phyloP scores from a whole-genome alignment of 2,329 filamentous ascomycete species.

The Gaeumannomyces sp. region DNA sequence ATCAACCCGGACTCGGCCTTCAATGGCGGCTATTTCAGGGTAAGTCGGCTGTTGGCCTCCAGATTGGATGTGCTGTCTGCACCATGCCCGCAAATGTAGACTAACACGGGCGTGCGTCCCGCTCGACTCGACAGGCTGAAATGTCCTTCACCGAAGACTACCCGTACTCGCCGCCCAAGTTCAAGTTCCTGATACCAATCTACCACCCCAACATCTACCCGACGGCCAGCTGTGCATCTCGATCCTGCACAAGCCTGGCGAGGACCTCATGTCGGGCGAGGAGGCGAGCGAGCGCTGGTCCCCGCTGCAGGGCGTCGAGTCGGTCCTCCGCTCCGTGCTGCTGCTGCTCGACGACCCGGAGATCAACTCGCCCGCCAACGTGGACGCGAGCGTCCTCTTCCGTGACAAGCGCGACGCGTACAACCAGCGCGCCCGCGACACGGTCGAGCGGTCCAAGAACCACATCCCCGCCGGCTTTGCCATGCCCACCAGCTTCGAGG shows the following conservation, averaged over 20 bases:
- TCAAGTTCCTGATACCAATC: conserved; percentile 73
- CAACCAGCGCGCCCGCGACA: conserved; percentile 59
- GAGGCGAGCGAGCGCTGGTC: conserved; percentile 88
- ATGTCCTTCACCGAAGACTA: conserved; percentile 88
- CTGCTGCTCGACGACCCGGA: conserved; percentile 91
- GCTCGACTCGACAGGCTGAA: conserved; percentile 49
- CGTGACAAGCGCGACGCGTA: conserved; percentile 67
- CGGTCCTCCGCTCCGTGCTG: conserved; percentile 86
- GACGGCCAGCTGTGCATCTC: conserved; percentile 93
- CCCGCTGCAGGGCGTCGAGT: conserved; percentile 88
- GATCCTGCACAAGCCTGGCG: conserved; percentile 86
- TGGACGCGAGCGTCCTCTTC: conserved; percentile 83
- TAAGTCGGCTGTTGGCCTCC: conserved; percentile 21
- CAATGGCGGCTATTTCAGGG: conserved; percentile 86
- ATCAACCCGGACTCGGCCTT: conserved; percentile 89
- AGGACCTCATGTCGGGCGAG: conserved; percentile 90
- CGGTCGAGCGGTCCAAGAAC: conserved; percentile 66
- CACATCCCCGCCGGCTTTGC: conserved; percentile 75
- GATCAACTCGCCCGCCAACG: conserved; percentile 88
- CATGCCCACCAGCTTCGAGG: conserved; percentile 72
- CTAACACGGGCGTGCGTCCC: background rate
- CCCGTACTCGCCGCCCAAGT: conserved; percentile 81
- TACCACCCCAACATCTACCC: conserved; percentile 90
- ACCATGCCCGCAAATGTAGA: background rate
- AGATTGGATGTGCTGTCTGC: background rate